Conservation (phyloP, 768 basidiomycete genomes). For the Leccinellum albellum region DNA sequence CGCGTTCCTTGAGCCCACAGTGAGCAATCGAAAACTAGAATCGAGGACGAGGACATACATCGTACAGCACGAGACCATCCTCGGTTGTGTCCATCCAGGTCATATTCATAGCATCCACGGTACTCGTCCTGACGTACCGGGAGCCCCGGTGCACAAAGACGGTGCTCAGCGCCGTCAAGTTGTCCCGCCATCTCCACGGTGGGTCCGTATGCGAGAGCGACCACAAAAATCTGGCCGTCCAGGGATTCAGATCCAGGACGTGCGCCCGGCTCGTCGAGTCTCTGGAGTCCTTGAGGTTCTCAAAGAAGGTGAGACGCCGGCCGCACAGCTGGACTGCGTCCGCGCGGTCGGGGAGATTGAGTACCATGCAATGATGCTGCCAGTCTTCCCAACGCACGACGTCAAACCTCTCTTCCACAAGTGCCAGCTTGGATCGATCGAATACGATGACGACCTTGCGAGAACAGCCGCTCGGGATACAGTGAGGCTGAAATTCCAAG, state of each 20-base stretch:
- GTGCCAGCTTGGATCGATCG: slow-evolving; percentile 49
- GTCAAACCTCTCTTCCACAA: slow-evolving; percentile 41
- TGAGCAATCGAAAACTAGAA: not conserved
- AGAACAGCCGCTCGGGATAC: slow-evolving; percentile 32
- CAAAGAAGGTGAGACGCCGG: slow-evolving; percentile 31
- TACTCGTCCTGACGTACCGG: slow-evolving; percentile 33
- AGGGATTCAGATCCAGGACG: slow-evolving; percentile 29
- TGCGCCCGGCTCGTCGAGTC: slow-evolving; percentile 26
- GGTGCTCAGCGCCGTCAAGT: slow-evolving; percentile 25
- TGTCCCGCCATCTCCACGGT: slow-evolving; percentile 32
- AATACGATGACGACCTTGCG: slow-evolving; percentile 50
- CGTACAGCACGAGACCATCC: slow-evolving; percentile 55
- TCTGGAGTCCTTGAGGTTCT: slow-evolving; percentile 20
- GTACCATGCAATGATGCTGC: slow-evolving; percentile 38
- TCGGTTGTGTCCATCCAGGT: slow-evolving; percentile 55
- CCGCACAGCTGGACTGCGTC: slow-evolving; percentile 29
- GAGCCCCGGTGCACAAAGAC: slow-evolving; percentile 25
- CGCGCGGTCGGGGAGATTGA: slow-evolving; percentile 32
- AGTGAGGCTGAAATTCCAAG: slow-evolving; percentile 41
- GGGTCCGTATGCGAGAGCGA: slow-evolving; percentile 24
- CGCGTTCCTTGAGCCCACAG: slow-evolving; percentile 22
- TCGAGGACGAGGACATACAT: slow-evolving; percentile 37
- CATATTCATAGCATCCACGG: slow-evolving; percentile 43
- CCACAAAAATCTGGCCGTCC: slow-evolving; percentile 23
- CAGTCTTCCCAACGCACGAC: slow-evolving; percentile 54